Evolutionary conservation across 2,329 filamentous ascomycete genomes (phyloP).

Genomic region (Botryosphaeria dothidea): DNA sequence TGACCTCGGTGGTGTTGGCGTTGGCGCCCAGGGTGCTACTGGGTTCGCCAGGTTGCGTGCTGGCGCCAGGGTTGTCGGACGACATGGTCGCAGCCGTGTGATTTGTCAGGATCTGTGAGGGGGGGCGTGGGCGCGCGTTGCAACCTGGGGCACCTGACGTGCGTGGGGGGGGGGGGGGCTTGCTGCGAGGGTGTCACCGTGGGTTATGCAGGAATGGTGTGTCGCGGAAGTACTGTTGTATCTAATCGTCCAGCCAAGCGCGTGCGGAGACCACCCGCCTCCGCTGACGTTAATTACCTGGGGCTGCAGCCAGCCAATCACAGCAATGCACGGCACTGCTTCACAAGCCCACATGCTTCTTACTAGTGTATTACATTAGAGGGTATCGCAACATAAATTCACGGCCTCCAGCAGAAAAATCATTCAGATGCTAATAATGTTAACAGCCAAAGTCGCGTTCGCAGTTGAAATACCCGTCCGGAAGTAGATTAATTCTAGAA

Average conservation of each 20-base stretch:
- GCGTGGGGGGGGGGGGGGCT: not conserved
- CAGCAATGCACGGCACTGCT: not conserved
- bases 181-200: slow-evolving; percentile 5
- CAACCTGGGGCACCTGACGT: slow-evolving; percentile 17
- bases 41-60: slow-evolving; percentile 3
- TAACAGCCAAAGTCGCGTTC: too few species aligned
- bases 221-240: slow-evolving; percentile 14
- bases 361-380: not conserved
- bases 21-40: not conserved
- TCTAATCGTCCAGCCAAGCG: not conserved
- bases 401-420: not conserved
- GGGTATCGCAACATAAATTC: not conserved
- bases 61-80: slow-evolving; percentile 6
- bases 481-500: too few species aligned
- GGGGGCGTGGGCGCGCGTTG: not conserved
- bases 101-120: slow-evolving; percentile 7
- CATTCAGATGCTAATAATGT: too few species aligned
- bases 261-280: not conserved
- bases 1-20: slow-evolving; percentile 14
- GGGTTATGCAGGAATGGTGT: slow-evolving; percentile 18
- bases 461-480: not conserved
- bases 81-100: slow-evolving; percentile 16
- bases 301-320: slow-evolving; percentile 1
- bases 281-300: slow-evolving; percentile 10
- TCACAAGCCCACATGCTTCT: not conserved